Evolutionary conservation across 2,329 filamentous ascomycete species (phyloP).

Genomic region (Neospermospora avenae): DNA sequence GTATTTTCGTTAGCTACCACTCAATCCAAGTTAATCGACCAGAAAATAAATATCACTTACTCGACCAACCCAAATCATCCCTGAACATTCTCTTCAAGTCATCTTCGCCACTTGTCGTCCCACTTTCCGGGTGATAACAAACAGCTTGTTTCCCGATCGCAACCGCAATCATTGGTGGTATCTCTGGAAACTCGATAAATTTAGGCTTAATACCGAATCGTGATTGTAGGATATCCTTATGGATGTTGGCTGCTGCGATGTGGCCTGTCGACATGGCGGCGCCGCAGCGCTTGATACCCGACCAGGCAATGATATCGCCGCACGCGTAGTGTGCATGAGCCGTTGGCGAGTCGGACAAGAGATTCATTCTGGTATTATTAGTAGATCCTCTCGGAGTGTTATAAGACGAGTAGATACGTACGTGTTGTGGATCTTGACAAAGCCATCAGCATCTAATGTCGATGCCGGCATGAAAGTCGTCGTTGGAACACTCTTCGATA

Average conservation of each 20-base stretch:
- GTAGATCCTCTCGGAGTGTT: too few relatives aligned
- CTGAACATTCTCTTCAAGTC: conserved; percentile 63
- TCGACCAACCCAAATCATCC: conserved; percentile 62
- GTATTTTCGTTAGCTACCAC: not conserved
- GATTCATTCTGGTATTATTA: conserved; percentile 46
- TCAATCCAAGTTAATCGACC: not conserved
- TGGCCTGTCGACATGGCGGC: conserved; percentile 72
- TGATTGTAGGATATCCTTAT: conserved; percentile 54
- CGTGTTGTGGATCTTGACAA: conserved; percentile 59
- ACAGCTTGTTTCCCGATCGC: conserved; percentile 69
- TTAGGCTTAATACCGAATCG: conserved; percentile 41
- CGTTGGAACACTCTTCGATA: conserved; percentile 60
- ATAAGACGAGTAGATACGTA: conserved; percentile 35
- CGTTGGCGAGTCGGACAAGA: conserved; percentile 53
- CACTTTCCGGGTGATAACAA: conserved; percentile 55
- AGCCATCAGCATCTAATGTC: conserved; percentile 60
- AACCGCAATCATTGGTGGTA: conserved; percentile 66
- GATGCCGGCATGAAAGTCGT: conserved; percentile 58
- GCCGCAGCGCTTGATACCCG: conserved; percentile 77
- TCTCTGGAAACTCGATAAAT: conserved; percentile 48
- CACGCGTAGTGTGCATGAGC: conserved; percentile 61
- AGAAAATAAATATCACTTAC: conserved; percentile 49
- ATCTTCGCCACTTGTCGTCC: conserved; percentile 58
- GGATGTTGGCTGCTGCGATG: conserved; percentile 62
- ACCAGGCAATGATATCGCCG: conserved; percentile 69